These are phyloP conservation scores for Eucalyptus lansdowneana DNA, from an alignment of 345 rosid species.

Conservation along the genomic window DNA sequence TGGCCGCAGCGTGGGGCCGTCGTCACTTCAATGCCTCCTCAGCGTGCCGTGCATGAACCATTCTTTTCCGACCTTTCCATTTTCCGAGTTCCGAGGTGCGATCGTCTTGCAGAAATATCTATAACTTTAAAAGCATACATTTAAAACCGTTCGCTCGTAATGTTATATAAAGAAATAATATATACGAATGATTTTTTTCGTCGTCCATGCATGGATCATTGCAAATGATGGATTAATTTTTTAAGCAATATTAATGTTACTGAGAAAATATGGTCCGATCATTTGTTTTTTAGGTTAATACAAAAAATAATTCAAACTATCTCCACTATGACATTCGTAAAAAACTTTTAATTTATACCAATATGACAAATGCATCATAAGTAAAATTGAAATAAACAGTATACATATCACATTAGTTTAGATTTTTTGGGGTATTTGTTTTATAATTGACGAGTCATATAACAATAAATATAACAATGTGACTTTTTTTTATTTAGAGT, in stretches of 20 bases:
- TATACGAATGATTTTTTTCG: too few species aligned
- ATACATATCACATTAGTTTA: too few species aligned
- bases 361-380: too few species aligned
- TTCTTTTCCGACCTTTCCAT: not conserved
- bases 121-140: too few species aligned
- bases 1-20: not conserved
- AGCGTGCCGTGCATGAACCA: not conserved
- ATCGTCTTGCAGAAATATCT: not conserved
- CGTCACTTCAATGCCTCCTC: not conserved
- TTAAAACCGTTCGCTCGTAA: not conserved
- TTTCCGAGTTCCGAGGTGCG: not conserved
- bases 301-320: too few species aligned
- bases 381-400: too few species aligned
- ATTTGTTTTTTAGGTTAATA: too few species aligned
- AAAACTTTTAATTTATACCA: too few species aligned
- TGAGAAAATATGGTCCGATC: too few species aligned
- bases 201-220: too few species aligned
- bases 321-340: accelerated
- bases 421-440: accelerated
- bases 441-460: accelerated
- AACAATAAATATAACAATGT: accelerated
- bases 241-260: not conserved
- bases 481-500: too few species aligned
- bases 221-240: not conserved
- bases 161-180: too few species aligned